A percentile compares a stretch with the other conserved stretches of the same genome.
These are phyloP conservation scores for Lactarius indigo DNA, from an alignment of 768 basidiomycete genomes.

Conservation along the genomic window DNA sequence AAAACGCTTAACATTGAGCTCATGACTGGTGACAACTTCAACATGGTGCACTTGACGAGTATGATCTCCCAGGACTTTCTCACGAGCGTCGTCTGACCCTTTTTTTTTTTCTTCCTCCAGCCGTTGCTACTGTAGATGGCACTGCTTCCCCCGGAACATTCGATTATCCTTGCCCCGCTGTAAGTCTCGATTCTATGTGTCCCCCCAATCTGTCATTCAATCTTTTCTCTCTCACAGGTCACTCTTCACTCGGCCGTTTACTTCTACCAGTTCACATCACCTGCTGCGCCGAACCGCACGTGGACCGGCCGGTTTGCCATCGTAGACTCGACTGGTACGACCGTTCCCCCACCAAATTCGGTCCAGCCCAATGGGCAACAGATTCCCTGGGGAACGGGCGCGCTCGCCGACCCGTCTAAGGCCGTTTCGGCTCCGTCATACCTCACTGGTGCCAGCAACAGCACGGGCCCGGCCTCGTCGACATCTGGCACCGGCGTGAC, in stretches of 20 bases:
- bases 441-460: background rate
- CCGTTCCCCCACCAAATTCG: constrained; percentile 47
- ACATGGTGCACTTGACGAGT: constrained; percentile 70
- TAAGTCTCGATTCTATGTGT: constrained; percentile 33
- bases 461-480: background rate
- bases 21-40: constrained; percentile 72
- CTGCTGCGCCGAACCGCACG: constrained; percentile 35
- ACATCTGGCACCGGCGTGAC: background rate
- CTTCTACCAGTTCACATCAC: constrained; percentile 73
- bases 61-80: constrained; percentile 26
- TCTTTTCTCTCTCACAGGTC: constrained; percentile 41
- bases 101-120: constrained; percentile 36
- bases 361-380: constrained; percentile 44
- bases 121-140: constrained; percentile 64
- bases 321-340: constrained; percentile 45
- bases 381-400: constrained; percentile 68
- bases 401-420: constrained; percentile 44
- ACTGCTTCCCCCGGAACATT: constrained; percentile 46
- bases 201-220: background rate
- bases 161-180: constrained; percentile 63
- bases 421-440: constrained; percentile 22
- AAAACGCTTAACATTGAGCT: constrained; percentile 69
- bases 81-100: background rate
- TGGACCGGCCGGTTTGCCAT: constrained; percentile 84
- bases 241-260: constrained; percentile 63